A percentile compares a stretch with the other conserved stretches of the same genome.
Conservation (phyloP, 2,329 filamentous ascomycete genomes). For the Gyromitra esculenta region DNA sequence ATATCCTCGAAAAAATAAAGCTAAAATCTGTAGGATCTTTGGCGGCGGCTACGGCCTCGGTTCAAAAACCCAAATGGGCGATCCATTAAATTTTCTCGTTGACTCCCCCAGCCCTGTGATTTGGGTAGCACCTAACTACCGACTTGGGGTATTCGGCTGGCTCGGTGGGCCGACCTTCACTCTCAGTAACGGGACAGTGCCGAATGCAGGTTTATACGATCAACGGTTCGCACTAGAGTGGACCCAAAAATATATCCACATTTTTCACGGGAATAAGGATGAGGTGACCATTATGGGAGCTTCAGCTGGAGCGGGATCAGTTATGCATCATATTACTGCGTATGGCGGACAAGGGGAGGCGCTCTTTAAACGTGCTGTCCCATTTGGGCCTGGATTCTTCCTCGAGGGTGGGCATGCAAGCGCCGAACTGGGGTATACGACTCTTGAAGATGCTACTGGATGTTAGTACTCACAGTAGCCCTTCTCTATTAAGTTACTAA, state of each 20-base stretch:
- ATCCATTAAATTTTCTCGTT: slow-evolving; percentile 8
- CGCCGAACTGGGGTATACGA: neutral
- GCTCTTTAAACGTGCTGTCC: slow-evolving; percentile 11
- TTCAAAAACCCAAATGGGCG: neutral
- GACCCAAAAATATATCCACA: slow-evolving; percentile 69
- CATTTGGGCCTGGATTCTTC: neutral
- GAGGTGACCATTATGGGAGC: slow-evolving; percentile 71
- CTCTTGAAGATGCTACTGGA: neutral
- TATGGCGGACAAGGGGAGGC: slow-evolving; percentile 7
- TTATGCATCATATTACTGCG: slow-evolving; percentile 32
- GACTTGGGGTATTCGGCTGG: slow-evolving; percentile 71
- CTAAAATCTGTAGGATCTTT: slow-evolving; percentile 25
- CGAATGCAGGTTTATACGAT: slow-evolving; percentile 73
- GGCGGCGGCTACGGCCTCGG: slow-evolving; percentile 33
- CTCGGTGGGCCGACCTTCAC: slow-evolving; percentile 68
- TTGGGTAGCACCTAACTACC: slow-evolving; percentile 27
- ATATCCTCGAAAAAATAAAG: neutral
- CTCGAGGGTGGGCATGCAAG: neutral
- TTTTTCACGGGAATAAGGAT: slow-evolving; percentile 69
- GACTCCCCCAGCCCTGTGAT: slow-evolving; percentile 28
- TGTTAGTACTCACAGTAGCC: slow-evolving; percentile 2
- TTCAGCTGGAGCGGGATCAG: slow-evolving; percentile 70
- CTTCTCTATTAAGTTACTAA: neutral
- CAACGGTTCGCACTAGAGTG: slow-evolving; percentile 70
- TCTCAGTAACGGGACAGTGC: slow-evolving; percentile 7